Base-by-base conservation (phyloP, 1,139 yeast genomes). In the Tardiomyces depauwii region DNA sequence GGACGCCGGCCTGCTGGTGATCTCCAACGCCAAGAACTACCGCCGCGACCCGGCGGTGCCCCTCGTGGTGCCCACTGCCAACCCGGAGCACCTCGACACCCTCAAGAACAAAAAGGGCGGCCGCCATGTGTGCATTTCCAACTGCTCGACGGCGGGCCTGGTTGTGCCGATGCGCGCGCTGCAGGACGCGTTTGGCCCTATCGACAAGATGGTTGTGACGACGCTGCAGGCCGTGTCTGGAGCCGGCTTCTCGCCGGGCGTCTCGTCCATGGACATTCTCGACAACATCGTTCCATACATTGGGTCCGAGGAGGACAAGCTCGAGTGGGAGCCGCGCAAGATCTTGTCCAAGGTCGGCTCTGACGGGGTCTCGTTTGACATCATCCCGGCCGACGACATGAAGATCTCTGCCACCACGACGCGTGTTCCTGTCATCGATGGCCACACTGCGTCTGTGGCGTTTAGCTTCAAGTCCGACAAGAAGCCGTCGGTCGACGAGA, bases 181-280 rank as follows among this genome's bases (percentile, higher is more conserved):
- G 58, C 86, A 83, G 43, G 95, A 88, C 49, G 67, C 72, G 48
- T 89, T 84, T 61, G 98, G 98, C 44, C 95, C 96, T 45, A 77
- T 91, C 51, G 89, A 86, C 51, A 76, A 82, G 30, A 76, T 89
- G 58, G 82, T 95, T 32, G 79, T 95, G 45, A 88, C 97, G 48
- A 91, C 98, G 16, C 68, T 91, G 67, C 99, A 91, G 67, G 98
- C 98, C 41, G 86, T 91, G 53, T 88, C 97, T 9, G 99, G 99
- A 56, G 98, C 95, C 25, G 99, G 99, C 2, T 91, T 86, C 66
- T 85, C 96, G 13, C 99, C 99, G 42, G 99, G 99, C 64, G 95
- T 89, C 45, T 79, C 96, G 25, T 93, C 95, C 51, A 89, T 91
- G 68, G 97, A 91, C 62, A 80, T 91, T 46, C 74, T 91, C 59